Evolutionary conservation across 495 filamentous ascomycete species (phyloP).

Genomic region (Neurospora sp.): DNA sequence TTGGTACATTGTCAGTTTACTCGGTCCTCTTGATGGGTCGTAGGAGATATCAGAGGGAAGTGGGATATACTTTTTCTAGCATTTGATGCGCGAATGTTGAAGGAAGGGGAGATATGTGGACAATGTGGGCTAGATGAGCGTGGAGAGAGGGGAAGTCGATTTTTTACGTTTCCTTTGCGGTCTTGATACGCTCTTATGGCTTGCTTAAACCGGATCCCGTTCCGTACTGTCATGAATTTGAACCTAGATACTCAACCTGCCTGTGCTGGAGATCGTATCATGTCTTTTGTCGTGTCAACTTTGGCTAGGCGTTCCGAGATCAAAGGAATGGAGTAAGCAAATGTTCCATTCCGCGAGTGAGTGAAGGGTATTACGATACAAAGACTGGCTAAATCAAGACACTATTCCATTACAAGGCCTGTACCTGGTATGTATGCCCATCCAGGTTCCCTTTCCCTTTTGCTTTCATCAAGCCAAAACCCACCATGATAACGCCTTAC

Average conservation of each 20-base stretch:
- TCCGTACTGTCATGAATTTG: neutral
- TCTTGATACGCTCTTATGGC: neutral
- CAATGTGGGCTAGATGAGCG: neutral
- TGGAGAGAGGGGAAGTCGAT: neutral
- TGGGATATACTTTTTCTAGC: neutral
- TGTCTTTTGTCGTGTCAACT: neutral
- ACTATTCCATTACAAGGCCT: neutral
- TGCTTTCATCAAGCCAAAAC: neutral
- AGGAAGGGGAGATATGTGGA: neutral
- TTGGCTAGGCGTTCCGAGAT: neutral
- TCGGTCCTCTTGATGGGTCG: neutral
- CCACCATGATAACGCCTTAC: neutral
- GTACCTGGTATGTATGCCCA: neutral
- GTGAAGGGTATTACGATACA: neutral
- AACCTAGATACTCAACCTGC: neutral
- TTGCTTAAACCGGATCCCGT: neutral
- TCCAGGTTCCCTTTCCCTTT: neutral
- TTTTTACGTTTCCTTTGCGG: neutral
- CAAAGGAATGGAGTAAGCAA: neutral
- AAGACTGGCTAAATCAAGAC: neutral
- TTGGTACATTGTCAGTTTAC: conserved; percentile 2
- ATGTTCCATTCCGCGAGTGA: neutral
- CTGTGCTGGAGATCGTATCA: neutral
- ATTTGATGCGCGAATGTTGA: neutral
- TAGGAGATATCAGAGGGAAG: neutral